Evolutionary conservation across 2,329 filamentous ascomycete genomes (phyloP), one percentile per base, ranked within the genome.

Genomic region (Botrytis fabae): DNA sequence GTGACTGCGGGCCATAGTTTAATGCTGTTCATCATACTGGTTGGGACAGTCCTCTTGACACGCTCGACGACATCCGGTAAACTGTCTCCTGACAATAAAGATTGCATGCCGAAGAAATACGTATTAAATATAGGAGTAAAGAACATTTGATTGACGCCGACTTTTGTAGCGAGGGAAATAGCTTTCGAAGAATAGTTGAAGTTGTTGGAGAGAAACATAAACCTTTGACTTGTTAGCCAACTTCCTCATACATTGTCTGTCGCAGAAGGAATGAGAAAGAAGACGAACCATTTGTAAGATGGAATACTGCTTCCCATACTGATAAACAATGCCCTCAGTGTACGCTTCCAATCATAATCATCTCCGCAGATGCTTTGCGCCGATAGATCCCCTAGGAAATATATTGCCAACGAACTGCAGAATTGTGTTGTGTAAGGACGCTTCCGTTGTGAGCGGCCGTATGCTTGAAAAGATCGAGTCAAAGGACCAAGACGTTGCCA

Each of bases 1-100:
- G 92, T 97, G 25, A 97, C 92, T 0, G 90, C 89, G 0, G 95
- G 95, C 95, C 95, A 98, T 38, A 98, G 82, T 83, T 97, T 97
- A 81, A 91, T 90, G 74, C 91, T 93, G 81, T 96, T 97, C 80
- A 89, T 81, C 80, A 93, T 89, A 79, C 91, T 94, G 38, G 87
- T 86, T 0, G 94, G 94, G 0, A 97, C 91, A 0, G 94, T 95
- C 73, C 90, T 86, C 77, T 87, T 87, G 74, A 98, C 86, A 70
- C 93, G 90, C 78, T 93, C 89, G 81, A 88, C 87, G 1, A 91
- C 88, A 72, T 93, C 91, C 2, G 75, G 80, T 1, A 90, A 80
- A 0, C 85, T 86, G 42, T 92, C 91, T 54, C 94, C 94, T 0
- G 90, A 87, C 2, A 97, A 85, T 6, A 94, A 84, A 1, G 92